Base-by-base conservation (phyloP, 2,329 filamentous ascomycete genomes). In the Penicillium sp. region DNA sequence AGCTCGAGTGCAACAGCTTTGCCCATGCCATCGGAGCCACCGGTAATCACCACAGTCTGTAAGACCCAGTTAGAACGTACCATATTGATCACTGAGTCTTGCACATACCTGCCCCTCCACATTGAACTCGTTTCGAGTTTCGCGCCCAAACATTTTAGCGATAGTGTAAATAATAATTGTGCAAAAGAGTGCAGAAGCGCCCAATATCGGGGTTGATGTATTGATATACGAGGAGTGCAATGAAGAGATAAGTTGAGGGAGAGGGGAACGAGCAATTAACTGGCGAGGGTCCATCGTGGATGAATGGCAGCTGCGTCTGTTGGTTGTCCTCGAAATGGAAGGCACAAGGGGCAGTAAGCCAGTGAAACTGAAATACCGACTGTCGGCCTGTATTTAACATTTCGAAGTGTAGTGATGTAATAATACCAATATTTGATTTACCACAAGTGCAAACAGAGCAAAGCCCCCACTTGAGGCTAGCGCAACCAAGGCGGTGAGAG, bases 21-120 rank as follows among this genome's bases (percentile, higher is more conserved):
- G 57, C 94, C 94, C 88, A 97, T 90, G 55, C 94, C 94, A 69
- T 97, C 90, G 0, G 94, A 97, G 31, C 88, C 91, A 44, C 94
- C 94, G 0, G 94, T 99, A 50, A 99, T 80, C 53, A 97, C 80
- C 50, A 95, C 82, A 2, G 92, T 96, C 91, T 96, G 64, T 10
- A 33, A 28, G 17, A 54, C 51, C 47, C 7, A 46, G 50, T 68
- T 38, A 69, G 59, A 25, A 42, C 4, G n/a, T 49, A n/a, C 1
- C 14, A 11, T 4, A 17, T 25, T 5, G 33, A 16, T 30, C 28
- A 41, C 26, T 35, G 7, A 17, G n/a, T 14, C 8, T 30, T 43
- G 28, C 14, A 64, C 78, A 65, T 76, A 94, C 92, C 80, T 88
- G 89, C 72, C 91, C 91, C 66, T 91, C 86, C 11, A 97, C 89